Evolutionary conservation across 169 alveolate genomes (phyloP).

Genomic region (Neospora caninum): DNA sequence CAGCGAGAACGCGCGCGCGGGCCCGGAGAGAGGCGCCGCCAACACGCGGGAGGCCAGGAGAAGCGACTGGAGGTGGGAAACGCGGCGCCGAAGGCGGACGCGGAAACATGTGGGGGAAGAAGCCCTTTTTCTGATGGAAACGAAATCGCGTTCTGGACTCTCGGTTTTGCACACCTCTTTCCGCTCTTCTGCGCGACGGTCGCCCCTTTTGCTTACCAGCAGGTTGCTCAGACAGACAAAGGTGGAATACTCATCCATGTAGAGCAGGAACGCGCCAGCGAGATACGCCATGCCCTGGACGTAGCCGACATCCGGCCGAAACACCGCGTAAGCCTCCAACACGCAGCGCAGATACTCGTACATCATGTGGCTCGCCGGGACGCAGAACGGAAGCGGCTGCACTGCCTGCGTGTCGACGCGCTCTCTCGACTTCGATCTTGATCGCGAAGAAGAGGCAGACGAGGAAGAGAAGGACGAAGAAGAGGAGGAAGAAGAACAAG

Average conservation of each 20-base stretch:
- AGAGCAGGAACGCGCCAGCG: constrained; percentile 80
- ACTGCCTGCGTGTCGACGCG: constrained; percentile 50
- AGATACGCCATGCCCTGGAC: constrained; percentile 87
- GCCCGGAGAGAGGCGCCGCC: too few relatives aligned
- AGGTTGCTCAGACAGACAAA: constrained; percentile 82
- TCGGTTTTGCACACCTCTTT: not conserved
- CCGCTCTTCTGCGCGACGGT: not conserved
- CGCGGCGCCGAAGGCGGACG: too few relatives aligned
- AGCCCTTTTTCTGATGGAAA: too few relatives aligned
- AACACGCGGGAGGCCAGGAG: too few relatives aligned
- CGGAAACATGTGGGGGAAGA: too few relatives aligned
- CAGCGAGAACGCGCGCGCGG: too few relatives aligned
- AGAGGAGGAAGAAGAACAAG: not conserved
- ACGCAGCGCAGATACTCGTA: constrained; percentile 77
- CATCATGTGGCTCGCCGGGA: constrained; percentile 61
- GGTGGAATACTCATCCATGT: constrained; percentile 82
- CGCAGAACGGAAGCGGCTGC: constrained; percentile 58
- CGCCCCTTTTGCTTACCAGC: constrained; percentile 67
- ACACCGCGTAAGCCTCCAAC: constrained; percentile 80
- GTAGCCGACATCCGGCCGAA: constrained; percentile 86
- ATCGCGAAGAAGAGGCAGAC: not conserved
- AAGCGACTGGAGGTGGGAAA: too few relatives aligned
- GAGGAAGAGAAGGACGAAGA: not conserved
- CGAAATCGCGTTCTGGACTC: not conserved
- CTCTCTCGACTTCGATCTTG: not conserved